Conservation (phyloP, 2,329 filamentous ascomycete species). For the Fusarium dimerum region DNA sequence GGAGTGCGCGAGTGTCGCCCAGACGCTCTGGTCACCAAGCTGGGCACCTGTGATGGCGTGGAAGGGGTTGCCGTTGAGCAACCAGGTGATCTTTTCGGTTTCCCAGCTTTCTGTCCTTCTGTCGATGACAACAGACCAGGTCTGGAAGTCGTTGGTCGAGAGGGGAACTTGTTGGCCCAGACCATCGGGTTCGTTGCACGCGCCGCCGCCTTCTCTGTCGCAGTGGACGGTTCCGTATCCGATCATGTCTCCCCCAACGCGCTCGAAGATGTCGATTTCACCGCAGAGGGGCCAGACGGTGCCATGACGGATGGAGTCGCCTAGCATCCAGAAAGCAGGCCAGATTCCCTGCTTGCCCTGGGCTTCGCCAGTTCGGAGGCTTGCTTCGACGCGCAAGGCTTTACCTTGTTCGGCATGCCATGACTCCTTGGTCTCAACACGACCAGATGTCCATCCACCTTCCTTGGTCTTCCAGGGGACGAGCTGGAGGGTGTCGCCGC, state of each 20-base stretch:
- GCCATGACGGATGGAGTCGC: conserved; percentile 47
- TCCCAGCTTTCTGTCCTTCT: conserved; percentile 45
- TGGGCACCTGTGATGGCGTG: conserved; percentile 44
- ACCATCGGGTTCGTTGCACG: conserved; percentile 50
- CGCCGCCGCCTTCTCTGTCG: conserved; percentile 42
- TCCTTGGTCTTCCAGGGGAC: conserved; percentile 44
- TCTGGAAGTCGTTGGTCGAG: conserved; percentile 50
- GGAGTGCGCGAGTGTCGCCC: conserved; percentile 44
- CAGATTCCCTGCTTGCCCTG: conserved; percentile 50
- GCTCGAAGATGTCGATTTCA: conserved; percentile 54
- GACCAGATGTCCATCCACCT: conserved; percentile 50
- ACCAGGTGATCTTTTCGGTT: conserved; percentile 51
- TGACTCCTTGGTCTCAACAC: conserved; percentile 48
- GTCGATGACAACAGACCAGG: conserved; percentile 50
- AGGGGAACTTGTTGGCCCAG: conserved; percentile 38
- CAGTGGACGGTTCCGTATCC: conserved; percentile 53
- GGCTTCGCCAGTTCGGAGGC: conserved; percentile 45
- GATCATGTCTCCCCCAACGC: conserved; percentile 46
- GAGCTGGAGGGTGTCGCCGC: conserved; percentile 52
- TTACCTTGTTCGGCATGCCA: conserved; percentile 45
- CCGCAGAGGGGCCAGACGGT: conserved; percentile 51
- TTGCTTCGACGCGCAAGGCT: conserved; percentile 45
- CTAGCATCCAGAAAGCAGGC: conserved; percentile 56
- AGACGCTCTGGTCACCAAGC: conserved; percentile 43
- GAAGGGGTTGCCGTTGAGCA: conserved; percentile 46